phyloP scores from a whole-genome alignment of 148 eudicot species.

The Camellia japonica region DNA sequence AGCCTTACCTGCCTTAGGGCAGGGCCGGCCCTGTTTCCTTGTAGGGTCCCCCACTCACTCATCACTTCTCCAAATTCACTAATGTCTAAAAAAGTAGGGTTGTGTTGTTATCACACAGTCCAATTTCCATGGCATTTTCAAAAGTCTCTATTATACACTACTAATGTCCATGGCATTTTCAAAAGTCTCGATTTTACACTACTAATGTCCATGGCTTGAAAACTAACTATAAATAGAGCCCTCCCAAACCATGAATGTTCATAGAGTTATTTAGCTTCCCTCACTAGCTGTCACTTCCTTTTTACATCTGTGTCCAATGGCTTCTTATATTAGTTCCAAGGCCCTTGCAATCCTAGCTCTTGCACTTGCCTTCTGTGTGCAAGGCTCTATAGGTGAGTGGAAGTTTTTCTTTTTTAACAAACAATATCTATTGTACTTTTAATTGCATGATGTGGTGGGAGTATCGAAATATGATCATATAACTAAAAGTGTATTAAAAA shows the following conservation, averaged over 20 bases:
- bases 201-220: neutral
- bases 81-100: neutral
- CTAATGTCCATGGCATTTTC: neutral
- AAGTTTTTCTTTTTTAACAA: neutral
- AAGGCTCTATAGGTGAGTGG: constrained; percentile 16
- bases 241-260: neutral
- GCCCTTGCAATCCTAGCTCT: constrained; percentile 21
- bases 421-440: neutral
- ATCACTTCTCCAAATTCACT: neutral
- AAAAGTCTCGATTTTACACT: neutral
- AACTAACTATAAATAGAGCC: constrained; percentile 8
- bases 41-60: neutral
- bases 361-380: constrained; percentile 15
- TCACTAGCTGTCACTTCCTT: neutral
- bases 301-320: constrained; percentile 6
- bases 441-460: too few species aligned
- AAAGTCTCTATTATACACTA: too few species aligned
- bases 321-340: constrained; percentile 16
- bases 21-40: too few species aligned
- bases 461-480: too few species aligned
- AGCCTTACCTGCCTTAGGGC: too few species aligned
- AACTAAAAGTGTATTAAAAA: too few species aligned
- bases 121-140: neutral
- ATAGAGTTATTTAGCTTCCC: neutral
- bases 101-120: neutral